Base-by-base conservation (phyloP, 2,329 filamentous ascomycete genomes). In the Alternaria hordeiaustralica region DNA sequence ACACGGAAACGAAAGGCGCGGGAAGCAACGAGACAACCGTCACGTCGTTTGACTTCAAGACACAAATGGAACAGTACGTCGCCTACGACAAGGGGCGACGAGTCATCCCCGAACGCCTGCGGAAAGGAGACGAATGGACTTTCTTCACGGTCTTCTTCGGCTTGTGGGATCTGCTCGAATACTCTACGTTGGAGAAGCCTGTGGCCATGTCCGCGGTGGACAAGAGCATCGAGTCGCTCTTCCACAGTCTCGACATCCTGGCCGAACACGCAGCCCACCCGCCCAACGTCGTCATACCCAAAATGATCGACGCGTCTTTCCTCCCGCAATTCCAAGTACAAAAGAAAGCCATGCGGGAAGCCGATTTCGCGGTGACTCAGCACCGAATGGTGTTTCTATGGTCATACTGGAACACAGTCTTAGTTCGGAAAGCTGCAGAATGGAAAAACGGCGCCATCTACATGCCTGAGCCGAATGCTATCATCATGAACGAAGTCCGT, bases 141-240 rank as follows among this genome's bases (percentile, higher is more conserved):
- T 57, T 79, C 33, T 80, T 80, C 61, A 78, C 78, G 10, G 71
- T 81, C 15, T 75, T 75, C 43, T 79, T 81, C 54, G 78, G 79
- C 13, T 68, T 77, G 20, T 79, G 76, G 74, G 79, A 81, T 53
- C 60, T 81, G 23, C 65, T 78, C 65, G 73, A 77, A 50, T 80
- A 76, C 56, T 71, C 75, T 3, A 49, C 58, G 3, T 58, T 79
- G 51, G 73, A 77, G 11, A 69, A 72, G 43, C 66, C 72, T 26
- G 65, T 63, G 10, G 77, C 74, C 5, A 66, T 75, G 55, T 67
- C 67, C 26, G 76, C 76, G 5, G 75, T 80, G 45, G 70, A 77
- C 21, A 70, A 69, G 44, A 80, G 74, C 56, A 74, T 81, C 21
- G 69, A 71, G 20, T 68, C 72, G 44, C 64, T 80, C 33, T 78